Base-by-base conservation (phyloP, 495 filamentous ascomycete species). In the Physcia stellaris region DNA sequence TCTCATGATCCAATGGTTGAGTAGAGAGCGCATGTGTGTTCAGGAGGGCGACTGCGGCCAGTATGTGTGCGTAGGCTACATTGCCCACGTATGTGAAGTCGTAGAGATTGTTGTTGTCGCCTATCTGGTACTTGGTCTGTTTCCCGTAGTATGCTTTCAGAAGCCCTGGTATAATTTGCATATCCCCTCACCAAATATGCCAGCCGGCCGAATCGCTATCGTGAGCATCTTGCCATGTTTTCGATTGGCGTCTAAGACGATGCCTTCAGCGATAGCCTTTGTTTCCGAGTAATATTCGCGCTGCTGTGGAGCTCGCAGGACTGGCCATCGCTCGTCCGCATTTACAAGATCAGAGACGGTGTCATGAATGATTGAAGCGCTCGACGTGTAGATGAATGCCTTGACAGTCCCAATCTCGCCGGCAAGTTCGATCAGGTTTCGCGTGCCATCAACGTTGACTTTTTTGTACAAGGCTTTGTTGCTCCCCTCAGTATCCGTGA, bases 361-460 rank as follows among this genome's bases (percentile, higher is more conserved):
- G 54, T 94, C 85, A 57, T 83, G 83, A 38, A 94, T 71, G 24
- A 94, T 75, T 35, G 82, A 87, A 32, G 85, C 83, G 19, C 82
- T 87, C 56, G 83, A 92, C 2, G 92, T 99, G 63, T 92, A 93
- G 21, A 99, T 83, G 49, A 99, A 81, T 0, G 78, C 92, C 62
- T 84, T 94, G 50, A 94, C 87, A 31, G 62, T 66, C 27, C 73
- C 77, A 22, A 70, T 68, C 49, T 80, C 69, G 45, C 75, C 73
- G 37, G 80, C 79, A 11, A 79, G 82, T 38, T 85, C 73, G 32
- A 99, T 59, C 15, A 96, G 63, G 15, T 66, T 79, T 46, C 71
- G 75, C 0, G 88, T 95, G 13, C 90, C 90, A 16, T 83, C 80
- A 1, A 99, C 84, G 58, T 96, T 99, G 45, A 99, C 90, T 62